A percentile compares a stretch with the other conserved stretches of the same genome.
Conservation (phyloP, 2,329 filamentous ascomycete species). For the Aspergillus floridensis region DNA sequence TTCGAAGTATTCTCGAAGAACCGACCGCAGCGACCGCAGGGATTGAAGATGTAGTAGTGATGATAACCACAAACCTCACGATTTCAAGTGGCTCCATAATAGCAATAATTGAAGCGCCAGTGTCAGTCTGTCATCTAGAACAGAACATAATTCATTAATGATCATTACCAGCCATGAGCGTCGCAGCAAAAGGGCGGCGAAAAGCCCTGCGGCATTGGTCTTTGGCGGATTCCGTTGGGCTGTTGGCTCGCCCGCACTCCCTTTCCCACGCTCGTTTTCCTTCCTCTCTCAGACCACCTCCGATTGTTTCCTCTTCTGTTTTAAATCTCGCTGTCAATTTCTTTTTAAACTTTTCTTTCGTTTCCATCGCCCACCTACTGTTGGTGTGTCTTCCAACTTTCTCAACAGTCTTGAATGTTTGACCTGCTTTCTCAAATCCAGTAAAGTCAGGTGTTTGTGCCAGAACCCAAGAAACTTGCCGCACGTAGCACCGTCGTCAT, state of each 20-base stretch:
- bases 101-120: too few species aligned
- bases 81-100: too few species aligned
- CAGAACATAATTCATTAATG: background rate
- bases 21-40: background rate
- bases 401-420: background rate
- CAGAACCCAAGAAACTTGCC: background rate
- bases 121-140: too few species aligned
- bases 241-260: constrained; percentile 1
- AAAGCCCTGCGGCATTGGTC: constrained; percentile 23
- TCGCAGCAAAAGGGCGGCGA: background rate
- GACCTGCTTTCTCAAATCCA: background rate
- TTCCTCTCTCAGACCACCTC: background rate
- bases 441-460: background rate
- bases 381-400: constrained; percentile 4
- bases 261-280: constrained; percentile 4
- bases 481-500: background rate
- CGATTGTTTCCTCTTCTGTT: constrained; percentile 6
- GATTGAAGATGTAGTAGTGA: background rate
- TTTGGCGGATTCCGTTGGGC: constrained; percentile 21
- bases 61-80: background rate
- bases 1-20: background rate
- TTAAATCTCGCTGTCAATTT: background rate
- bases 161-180: background rate
- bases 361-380: background rate
- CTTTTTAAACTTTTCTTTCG: background rate